phyloP scores from a whole-genome alignment of 1,284 basidiomycete species.

The Caloboletus inedulis region DNA sequence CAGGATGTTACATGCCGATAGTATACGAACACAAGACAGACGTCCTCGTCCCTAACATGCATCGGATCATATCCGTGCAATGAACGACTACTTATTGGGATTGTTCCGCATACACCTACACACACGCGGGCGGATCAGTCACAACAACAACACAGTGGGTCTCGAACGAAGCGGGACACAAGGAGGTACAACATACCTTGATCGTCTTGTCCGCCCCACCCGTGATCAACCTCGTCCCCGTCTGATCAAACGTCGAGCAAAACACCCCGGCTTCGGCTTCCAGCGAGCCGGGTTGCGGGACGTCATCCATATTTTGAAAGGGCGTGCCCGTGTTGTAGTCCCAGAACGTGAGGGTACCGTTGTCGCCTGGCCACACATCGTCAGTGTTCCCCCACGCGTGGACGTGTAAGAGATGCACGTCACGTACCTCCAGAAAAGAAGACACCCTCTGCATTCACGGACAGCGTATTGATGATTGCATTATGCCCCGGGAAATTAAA shows the following conservation, averaged over 20 bases:
- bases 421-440: constrained; percentile 87
- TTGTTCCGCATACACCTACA: constrained; percentile 50
- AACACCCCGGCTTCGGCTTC: constrained; percentile 96
- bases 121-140: background rate
- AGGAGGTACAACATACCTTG: constrained; percentile 71
- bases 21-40: background rate
- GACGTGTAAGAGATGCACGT: background rate
- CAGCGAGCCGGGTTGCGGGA: constrained; percentile 94
- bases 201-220: constrained; percentile 99
- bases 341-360: constrained; percentile 88
- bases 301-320: constrained; percentile 92
- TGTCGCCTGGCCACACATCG: constrained; percentile 60
- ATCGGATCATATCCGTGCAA: background rate
- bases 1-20: background rate
- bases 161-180: background rate
- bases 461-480: constrained; percentile 95
- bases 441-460: constrained; percentile 93
- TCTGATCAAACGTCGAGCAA: constrained; percentile 95
- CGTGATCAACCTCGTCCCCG: constrained; percentile 92
- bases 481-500: constrained; percentile 96
- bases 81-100: constrained; percentile 26
- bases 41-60: background rate
- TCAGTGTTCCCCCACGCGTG: background rate
- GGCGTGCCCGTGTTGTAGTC: constrained; percentile 93
- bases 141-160: background rate